These are phyloP conservation scores for Noccaea bulbosa DNA, from an alignment of 345 rosid genomes.

Conservation along the genomic window DNA sequence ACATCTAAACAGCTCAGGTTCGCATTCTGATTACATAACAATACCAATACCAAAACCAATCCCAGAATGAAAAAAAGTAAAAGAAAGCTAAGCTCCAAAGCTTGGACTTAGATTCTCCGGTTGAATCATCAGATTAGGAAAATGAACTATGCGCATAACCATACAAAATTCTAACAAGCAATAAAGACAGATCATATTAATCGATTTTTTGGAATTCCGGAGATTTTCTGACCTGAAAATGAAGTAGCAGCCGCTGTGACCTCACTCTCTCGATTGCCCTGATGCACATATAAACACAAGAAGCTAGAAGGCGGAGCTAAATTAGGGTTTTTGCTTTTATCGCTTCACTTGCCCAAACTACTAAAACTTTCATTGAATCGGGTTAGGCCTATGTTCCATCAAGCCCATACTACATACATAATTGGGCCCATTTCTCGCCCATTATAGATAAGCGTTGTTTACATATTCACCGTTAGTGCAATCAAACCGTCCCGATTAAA, in stretches of 20 bases:
- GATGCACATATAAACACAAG: not conserved
- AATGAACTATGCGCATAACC: not conserved
- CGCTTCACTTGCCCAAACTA: not conserved
- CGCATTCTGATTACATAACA: not conserved
- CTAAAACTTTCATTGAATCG: too few relatives aligned
- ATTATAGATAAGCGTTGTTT: not conserved
- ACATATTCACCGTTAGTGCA: not conserved
- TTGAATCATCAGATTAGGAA: not conserved
- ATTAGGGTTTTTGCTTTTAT: slow-evolving; percentile 36
- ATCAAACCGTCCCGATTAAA: not conserved
- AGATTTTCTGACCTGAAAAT: slow-evolving; percentile 31
- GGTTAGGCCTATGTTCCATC: not conserved
- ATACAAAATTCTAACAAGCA: not conserved
- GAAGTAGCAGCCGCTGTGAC: slow-evolving; percentile 33
- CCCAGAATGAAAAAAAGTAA: not conserved
- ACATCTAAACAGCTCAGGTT: not conserved
- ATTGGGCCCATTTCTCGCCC: not conserved
- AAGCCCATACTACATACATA: not conserved
- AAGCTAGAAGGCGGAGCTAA: slow-evolving; percentile 6
- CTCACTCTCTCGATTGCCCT: slow-evolving; percentile 8
- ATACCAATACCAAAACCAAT: not conserved
- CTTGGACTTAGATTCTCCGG: not conserved
- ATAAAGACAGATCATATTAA: not conserved
- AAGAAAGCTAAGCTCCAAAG: not conserved
- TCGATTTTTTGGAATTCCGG: not conserved